Conservation (phyloP, 345 rosid genomes). For the Lumnitzera littorea region DNA sequence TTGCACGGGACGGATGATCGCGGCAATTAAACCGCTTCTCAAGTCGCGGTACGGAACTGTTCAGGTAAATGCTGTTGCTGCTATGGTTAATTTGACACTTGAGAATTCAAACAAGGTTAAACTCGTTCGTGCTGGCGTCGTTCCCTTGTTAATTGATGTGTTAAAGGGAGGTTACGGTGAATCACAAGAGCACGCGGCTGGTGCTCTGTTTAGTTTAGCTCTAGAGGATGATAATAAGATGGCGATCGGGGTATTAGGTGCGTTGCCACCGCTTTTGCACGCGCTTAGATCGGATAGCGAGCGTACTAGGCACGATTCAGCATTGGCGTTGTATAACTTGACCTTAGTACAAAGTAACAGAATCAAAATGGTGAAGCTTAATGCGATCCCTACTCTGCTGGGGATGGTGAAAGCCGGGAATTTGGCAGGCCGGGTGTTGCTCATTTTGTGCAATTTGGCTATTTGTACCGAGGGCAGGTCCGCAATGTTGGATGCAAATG, state of each 20-base stretch:
- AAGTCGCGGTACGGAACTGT: constrained; percentile 50
- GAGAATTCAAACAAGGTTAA: constrained; percentile 56
- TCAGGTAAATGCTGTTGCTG: constrained; percentile 69
- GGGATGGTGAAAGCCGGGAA: constrained; percentile 48
- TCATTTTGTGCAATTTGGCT: constrained; percentile 62
- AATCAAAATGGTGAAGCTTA: constrained; percentile 51
- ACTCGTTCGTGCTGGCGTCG: constrained; percentile 67
- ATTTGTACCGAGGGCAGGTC: constrained; percentile 55
- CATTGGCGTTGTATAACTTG: constrained; percentile 65
- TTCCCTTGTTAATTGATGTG: constrained; percentile 55
- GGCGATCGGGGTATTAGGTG: constrained; percentile 82
- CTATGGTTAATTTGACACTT: constrained; percentile 62
- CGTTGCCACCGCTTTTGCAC: constrained; percentile 64
- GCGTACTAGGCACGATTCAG: constrained; percentile 57
- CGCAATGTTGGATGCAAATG: constrained; percentile 65
- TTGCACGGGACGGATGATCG: constrained; percentile 46
- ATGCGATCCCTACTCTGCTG: constrained; percentile 51
- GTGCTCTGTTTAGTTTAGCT: constrained; percentile 70
- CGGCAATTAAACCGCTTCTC: constrained; percentile 41
- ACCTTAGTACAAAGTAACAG: constrained; percentile 57
- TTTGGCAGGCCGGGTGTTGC: constrained; percentile 37
- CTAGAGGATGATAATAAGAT: constrained; percentile 72
- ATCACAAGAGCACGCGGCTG: constrained; percentile 73
- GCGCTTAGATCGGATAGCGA: constrained; percentile 58
- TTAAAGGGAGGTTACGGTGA: constrained; percentile 59